Conservation (phyloP, 2,329 filamentous ascomycete species). For the Exophiala calicioides region DNA sequence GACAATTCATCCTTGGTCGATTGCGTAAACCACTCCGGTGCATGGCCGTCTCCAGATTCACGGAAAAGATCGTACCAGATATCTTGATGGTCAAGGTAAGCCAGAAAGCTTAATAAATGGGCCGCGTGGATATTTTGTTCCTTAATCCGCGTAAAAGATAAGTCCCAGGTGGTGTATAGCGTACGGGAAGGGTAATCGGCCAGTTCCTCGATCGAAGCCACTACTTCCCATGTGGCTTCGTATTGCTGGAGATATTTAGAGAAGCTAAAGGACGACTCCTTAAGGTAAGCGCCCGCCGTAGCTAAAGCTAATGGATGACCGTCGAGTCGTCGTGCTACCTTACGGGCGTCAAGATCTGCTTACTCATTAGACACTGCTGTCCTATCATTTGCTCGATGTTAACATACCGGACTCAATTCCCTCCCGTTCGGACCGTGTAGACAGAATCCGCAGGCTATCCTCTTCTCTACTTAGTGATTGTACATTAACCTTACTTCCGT, state of each 20-base stretch:
- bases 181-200: constrained; percentile 17
- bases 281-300: constrained; percentile 50
- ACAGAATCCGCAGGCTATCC: constrained; percentile 16
- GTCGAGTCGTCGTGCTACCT: constrained; percentile 41
- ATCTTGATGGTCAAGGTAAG: constrained; percentile 47
- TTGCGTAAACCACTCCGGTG: constrained; percentile 27
- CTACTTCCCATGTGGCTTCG: constrained; percentile 38
- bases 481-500: constrained; percentile 7
- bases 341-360: constrained; percentile 13
- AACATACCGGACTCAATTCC: constrained; percentile 13
- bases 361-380: background rate
- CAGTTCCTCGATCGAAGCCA: constrained; percentile 1
- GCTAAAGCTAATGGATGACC: constrained; percentile 51
- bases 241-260: constrained; percentile 45
- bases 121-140: constrained; percentile 30
- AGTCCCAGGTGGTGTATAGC: constrained; percentile 27
- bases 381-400: background rate
- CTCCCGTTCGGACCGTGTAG: constrained; percentile 7
- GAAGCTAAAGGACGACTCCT: constrained; percentile 39
- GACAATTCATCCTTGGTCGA: background rate
- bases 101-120: constrained; percentile 44
- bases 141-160: constrained; percentile 17
- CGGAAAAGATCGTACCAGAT: constrained; percentile 48
- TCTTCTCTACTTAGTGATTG: constrained; percentile 1
- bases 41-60: constrained; percentile 4